Evolutionary conservation across 2,329 filamentous ascomycete genomes (phyloP).

Genomic region (Cercospora janseana): DNA sequence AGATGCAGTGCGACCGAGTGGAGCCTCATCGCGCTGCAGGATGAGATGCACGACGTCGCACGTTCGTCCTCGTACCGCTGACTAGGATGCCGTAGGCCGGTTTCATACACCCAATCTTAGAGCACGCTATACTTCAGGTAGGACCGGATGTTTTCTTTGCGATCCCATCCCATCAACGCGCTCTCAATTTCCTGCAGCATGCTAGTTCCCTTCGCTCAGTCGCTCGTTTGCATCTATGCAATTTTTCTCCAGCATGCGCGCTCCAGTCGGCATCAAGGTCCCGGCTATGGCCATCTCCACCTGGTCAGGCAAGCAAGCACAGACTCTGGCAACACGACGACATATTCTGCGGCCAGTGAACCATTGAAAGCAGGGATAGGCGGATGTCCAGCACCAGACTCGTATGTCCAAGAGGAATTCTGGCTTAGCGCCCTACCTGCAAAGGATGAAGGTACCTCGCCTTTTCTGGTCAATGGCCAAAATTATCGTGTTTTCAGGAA

Average conservation of each 20-base stretch:
- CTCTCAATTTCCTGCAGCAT: background rate
- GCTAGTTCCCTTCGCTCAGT: background rate
- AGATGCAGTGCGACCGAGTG: too few species aligned
- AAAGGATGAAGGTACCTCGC: constrained; percentile 63
- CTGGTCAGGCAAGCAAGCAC: too few species aligned
- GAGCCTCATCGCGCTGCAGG: too few species aligned
- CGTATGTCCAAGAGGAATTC: constrained; percentile 45
- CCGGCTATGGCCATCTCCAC: background rate
- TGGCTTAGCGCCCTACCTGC: constrained; percentile 66
- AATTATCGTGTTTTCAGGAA: constrained; percentile 60
- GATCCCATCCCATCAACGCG: background rate
- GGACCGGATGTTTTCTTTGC: constrained; percentile 2
- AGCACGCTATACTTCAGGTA: too few species aligned
- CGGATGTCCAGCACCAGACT: background rate
- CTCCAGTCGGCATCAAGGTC: background rate
- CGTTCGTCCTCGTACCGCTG: too few species aligned
- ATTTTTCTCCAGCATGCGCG: background rate
- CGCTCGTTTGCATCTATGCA: constrained; percentile 12
- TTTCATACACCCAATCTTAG: too few species aligned
- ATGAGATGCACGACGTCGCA: too few species aligned
- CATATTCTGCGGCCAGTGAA: too few species aligned
- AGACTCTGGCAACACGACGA: background rate
- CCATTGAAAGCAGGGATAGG: background rate
- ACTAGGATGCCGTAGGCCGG: too few species aligned
- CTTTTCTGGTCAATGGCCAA: constrained; percentile 55